Percentiles rank a stretch among this genome's conserved stretches.
phyloP scores from a whole-genome alignment of 306 rosid genomes.

The Lablab purpureus region DNA sequence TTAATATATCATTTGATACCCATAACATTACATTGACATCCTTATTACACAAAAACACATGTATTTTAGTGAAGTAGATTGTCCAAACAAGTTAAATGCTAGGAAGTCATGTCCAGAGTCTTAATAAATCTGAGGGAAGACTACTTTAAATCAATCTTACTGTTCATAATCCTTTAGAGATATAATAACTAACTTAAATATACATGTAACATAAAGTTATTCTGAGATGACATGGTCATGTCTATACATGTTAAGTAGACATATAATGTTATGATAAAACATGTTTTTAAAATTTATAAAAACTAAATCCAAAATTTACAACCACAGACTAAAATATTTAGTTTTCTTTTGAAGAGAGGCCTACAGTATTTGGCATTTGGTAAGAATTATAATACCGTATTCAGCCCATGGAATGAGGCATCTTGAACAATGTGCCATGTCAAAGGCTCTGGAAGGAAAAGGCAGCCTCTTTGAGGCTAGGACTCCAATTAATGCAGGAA shows the following conservation, averaged over 20 bases:
- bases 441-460: conserved; percentile 79
- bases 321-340: neutral
- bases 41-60: neutral
- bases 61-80: too few relatives aligned
- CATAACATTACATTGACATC: too few relatives aligned
- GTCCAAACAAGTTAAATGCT: too few relatives aligned
- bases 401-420: conserved; percentile 84
- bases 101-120: too few relatives aligned
- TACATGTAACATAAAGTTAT: too few relatives aligned
- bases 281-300: neutral
- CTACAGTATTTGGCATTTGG: neutral
- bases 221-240: too few relatives aligned
- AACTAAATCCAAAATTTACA: neutral
- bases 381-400: conserved; percentile 40
- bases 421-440: conserved; percentile 90
- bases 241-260: too few relatives aligned
- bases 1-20: neutral
- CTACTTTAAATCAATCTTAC: too few relatives aligned
- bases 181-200: too few relatives aligned
- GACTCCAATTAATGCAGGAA: conserved; percentile 76
- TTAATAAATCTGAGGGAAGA: too few relatives aligned
- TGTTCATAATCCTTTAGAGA: too few relatives aligned
- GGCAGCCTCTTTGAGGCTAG: conserved; percentile 77
- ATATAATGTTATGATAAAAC: neutral
- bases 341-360: neutral